phyloP scores from a whole-genome alignment of 2,329 filamentous ascomycete genomes.

The Dryadomyces sulphureus region DNA sequence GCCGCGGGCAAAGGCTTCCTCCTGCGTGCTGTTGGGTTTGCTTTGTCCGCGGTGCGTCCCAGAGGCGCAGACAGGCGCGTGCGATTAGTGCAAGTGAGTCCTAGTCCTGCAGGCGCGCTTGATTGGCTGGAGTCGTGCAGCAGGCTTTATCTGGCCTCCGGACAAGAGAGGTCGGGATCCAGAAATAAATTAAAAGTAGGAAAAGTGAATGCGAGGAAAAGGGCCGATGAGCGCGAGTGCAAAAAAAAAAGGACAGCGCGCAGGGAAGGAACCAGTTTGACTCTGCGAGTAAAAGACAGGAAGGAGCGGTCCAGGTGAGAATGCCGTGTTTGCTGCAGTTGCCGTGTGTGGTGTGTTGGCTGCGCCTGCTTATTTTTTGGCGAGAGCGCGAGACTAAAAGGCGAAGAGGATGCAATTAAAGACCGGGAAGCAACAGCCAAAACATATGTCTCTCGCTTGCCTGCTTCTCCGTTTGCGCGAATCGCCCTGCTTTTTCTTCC shows the following conservation, averaged over 20 bases:
- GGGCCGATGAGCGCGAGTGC: neutral
- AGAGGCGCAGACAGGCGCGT: too few relatives aligned
- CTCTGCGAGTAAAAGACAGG: neutral
- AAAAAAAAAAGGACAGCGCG: neutral
- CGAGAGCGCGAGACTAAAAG: neutral
- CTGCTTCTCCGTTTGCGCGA: neutral
- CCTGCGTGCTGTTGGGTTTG: too few relatives aligned
- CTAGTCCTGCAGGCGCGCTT: too few relatives aligned
- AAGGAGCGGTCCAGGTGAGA: neutral
- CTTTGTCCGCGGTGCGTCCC: too few relatives aligned
- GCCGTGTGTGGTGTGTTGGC: neutral
- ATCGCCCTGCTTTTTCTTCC: too few relatives aligned
- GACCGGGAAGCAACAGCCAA: neutral
- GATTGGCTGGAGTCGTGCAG: neutral
- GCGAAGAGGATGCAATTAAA: neutral
- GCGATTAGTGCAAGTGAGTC: too few relatives aligned
- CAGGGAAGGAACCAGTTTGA: neutral
- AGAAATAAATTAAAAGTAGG: neutral
- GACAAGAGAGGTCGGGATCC: neutral
- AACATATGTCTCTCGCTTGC: neutral
- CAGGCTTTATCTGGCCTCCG: neutral
- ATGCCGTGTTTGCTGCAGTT: too few relatives aligned
- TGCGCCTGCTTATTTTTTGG: neutral
- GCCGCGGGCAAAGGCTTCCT: too few relatives aligned
- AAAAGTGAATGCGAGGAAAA: conserved; percentile 1